Conservation (phyloP, 208 protist species). For the Jaenimonas drosophilae region DNA sequence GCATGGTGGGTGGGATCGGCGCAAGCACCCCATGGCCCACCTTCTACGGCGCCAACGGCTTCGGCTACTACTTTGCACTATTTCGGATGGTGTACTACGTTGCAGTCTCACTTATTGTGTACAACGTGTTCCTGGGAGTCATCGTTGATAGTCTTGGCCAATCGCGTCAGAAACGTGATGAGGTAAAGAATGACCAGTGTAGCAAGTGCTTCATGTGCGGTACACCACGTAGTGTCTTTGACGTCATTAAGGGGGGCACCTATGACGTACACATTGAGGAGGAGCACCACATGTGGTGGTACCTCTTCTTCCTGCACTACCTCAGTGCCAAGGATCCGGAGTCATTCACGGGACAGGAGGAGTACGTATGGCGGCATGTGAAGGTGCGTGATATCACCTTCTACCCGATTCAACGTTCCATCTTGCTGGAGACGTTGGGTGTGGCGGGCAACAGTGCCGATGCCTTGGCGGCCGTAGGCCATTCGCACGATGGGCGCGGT, state of each 20-base stretch:
- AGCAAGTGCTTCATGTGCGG: constrained; percentile 93
- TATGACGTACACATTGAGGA: constrained; percentile 77
- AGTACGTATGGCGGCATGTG: constrained; percentile 50
- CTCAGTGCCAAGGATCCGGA: constrained; percentile 47
- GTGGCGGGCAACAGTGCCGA: too few species aligned
- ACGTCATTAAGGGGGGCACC: constrained; percentile 48
- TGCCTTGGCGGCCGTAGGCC: too few species aligned
- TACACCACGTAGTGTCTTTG: constrained; percentile 70
- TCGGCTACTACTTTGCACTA: constrained; percentile 83
- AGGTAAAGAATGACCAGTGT: constrained; percentile 52
- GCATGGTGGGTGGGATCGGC: constrained; percentile 63
- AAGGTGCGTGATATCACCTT: constrained; percentile 52
- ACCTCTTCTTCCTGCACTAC: constrained; percentile 90
- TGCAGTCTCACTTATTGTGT: constrained; percentile 67
- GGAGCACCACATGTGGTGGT: constrained; percentile 95
- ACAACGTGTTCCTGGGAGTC: constrained; percentile 92
- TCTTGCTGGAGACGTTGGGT: constrained; percentile 31
- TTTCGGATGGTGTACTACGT: constrained; percentile 83
- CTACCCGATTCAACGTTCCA: constrained; percentile 55
- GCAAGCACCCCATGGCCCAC: constrained; percentile 55
- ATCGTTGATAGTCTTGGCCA: constrained; percentile 90
- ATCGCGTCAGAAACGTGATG: constrained; percentile 51
- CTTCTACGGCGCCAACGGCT: constrained; percentile 30
- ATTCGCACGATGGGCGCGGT: too few species aligned
- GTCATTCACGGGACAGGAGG: constrained; percentile 76